Percentiles rank a stretch among this genome's conserved stretches.
phyloP scores from a whole-genome alignment of 106 monocot genomes.

The Amphibolis antarctica region DNA sequence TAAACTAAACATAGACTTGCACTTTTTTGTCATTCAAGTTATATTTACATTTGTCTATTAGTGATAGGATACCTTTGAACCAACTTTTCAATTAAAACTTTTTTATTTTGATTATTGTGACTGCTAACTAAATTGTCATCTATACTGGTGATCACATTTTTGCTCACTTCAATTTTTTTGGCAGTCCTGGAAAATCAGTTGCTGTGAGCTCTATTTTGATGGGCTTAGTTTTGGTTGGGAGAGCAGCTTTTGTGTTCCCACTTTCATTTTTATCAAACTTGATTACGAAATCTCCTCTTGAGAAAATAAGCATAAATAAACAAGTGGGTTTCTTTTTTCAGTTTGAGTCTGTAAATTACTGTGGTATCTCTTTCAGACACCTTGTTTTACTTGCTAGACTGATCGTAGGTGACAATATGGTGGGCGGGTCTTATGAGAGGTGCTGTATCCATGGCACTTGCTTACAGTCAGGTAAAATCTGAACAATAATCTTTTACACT shows the following conservation, averaged over 20 bases:
- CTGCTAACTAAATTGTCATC: too few relatives aligned
- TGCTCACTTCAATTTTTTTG: background rate
- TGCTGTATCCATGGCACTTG: constrained; percentile 98
- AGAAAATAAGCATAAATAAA: constrained; percentile 60
- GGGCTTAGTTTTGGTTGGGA: constrained; percentile 69
- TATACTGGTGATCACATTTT: too few relatives aligned
- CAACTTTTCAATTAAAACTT: too few relatives aligned
- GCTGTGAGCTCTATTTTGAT: constrained; percentile 77
- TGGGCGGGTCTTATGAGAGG: constrained; percentile 99
- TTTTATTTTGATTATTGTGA: too few relatives aligned
- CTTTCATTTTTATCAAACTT: constrained; percentile 92
- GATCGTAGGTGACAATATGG: constrained; percentile 77
- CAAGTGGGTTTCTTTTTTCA: constrained; percentile 45
- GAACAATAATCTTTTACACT: background rate
- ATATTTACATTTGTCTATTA: too few relatives aligned
- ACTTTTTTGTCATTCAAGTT: too few relatives aligned
- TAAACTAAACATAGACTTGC: too few relatives aligned
- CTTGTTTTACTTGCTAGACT: constrained; percentile 4
- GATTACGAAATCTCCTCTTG: constrained; percentile 36
- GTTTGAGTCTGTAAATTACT: background rate
- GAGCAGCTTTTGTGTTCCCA: constrained; percentile 97
- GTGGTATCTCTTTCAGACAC: background rate
- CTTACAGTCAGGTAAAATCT: constrained; percentile 78
- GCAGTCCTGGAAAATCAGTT: constrained; percentile 85
- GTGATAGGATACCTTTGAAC: too few relatives aligned